phyloP scores from a whole-genome alignment of 2,329 filamentous ascomycete species.

The Coleophoma cylindrospora region DNA sequence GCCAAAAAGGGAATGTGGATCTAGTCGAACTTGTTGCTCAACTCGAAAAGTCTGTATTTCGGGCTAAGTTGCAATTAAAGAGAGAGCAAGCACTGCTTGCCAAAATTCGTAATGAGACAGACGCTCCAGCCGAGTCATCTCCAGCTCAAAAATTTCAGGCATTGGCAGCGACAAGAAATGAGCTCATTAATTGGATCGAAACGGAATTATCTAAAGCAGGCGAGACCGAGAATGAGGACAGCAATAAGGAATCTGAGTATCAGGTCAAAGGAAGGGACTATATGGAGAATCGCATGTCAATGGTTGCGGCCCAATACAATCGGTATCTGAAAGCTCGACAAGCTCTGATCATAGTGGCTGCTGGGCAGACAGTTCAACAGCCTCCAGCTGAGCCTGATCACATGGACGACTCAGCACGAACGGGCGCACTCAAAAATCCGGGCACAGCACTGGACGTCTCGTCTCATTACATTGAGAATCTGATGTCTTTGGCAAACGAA shows the following conservation, averaged over 20 bases:
- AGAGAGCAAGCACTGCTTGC: slow-evolving; percentile 51
- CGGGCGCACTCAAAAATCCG: slow-evolving; percentile 2
- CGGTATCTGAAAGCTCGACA: slow-evolving; percentile 46
- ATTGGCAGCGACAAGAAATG: slow-evolving; percentile 49
- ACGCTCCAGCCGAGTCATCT: background rate
- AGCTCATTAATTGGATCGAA: slow-evolving; percentile 63
- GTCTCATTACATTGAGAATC: slow-evolving; percentile 49
- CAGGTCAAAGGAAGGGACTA: slow-evolving; percentile 12
- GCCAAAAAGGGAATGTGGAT: slow-evolving; percentile 31
- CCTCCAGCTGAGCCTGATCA: slow-evolving; percentile 1
- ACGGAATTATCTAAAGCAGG: slow-evolving; percentile 49
- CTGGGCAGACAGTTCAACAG: slow-evolving; percentile 5
- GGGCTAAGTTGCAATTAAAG: slow-evolving; percentile 50
- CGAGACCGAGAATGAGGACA: slow-evolving; percentile 28
- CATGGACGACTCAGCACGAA: background rate
- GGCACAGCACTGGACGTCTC: slow-evolving; percentile 38
- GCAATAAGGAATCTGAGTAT: background rate
- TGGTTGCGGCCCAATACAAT: slow-evolving; percentile 48
- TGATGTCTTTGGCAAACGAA: slow-evolving; percentile 47
- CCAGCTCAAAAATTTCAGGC: slow-evolving; percentile 35
- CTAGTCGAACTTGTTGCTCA: slow-evolving; percentile 42
- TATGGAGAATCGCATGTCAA: slow-evolving; percentile 12
- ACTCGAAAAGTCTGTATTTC: slow-evolving; percentile 53
- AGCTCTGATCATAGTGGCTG: slow-evolving; percentile 33
- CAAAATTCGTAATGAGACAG: slow-evolving; percentile 27